phyloP scores from a whole-genome alignment of 371 early-diverging fungal species.

The Syncephalastrum monosporum region DNA sequence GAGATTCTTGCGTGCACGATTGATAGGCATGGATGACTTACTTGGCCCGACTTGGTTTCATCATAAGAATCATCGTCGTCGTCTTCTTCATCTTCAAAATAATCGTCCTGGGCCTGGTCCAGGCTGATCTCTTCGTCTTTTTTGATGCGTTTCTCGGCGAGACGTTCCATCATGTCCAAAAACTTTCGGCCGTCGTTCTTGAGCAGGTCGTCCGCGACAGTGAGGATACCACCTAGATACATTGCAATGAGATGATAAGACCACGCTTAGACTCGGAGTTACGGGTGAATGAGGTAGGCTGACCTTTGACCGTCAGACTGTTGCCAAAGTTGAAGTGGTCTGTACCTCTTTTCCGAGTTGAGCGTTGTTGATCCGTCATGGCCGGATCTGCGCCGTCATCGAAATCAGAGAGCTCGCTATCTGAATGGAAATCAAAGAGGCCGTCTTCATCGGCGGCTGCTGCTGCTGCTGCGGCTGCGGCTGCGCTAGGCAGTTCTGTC shows the following conservation, averaged over 20 bases:
- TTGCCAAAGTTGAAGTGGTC: constrained; percentile 64
- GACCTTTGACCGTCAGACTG: constrained; percentile 69
- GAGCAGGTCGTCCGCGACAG: constrained; percentile 88
- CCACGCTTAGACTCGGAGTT: not conserved
- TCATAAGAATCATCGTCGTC: constrained; percentile 67
- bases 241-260: constrained; percentile 1
- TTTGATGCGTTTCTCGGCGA: constrained; percentile 85
- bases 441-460: constrained; percentile 18
- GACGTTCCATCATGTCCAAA: constrained; percentile 92
- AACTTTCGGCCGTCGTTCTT: constrained; percentile 92
- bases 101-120: constrained; percentile 25
- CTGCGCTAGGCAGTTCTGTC: constrained; percentile 1
- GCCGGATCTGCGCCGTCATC: constrained; percentile 41
- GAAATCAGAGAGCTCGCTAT: constrained; percentile 44
- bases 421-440: constrained; percentile 40
- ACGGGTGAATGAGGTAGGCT: constrained; percentile 16
- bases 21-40: not conserved
- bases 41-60: constrained; percentile 10
- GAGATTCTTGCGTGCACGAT: not conserved
- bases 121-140: constrained; percentile 62
- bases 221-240: constrained; percentile 71
- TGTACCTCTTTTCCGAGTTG: constrained; percentile 2
- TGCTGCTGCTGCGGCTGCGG: constrained; percentile 4
- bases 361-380: constrained; percentile 6
- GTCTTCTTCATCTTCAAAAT: constrained; percentile 53